A percentile compares a stretch with the other conserved stretches of the same genome.
Evolutionary conservation across 805 yeast genomes (phyloP).

Genomic region (Debaryomyces hansenii): DNA sequence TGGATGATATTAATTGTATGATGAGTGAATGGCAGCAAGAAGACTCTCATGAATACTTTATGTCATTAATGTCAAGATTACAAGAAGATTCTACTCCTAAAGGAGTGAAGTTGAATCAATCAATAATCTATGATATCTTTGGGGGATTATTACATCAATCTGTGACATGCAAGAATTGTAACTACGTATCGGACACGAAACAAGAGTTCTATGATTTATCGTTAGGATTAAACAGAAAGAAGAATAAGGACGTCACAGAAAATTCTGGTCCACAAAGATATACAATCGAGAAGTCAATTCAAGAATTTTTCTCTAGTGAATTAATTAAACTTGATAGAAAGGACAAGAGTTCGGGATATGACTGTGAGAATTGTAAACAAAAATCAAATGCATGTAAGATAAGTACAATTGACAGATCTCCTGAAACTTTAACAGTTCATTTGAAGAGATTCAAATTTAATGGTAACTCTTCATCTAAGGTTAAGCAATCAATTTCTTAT

Average conservation of each 20-base stretch:
- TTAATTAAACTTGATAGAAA: conserved; percentile 63
- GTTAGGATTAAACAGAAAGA: conserved; percentile 62
- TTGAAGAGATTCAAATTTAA: conserved; percentile 89
- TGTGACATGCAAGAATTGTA: conserved; percentile 81
- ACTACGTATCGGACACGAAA: conserved; percentile 78
- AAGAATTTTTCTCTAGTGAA: conserved; percentile 83
- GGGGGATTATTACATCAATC: conserved; percentile 87
- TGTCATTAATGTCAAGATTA: conserved; percentile 82
- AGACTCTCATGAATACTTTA: conserved; percentile 95
- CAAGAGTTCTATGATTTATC: conserved; percentile 95
- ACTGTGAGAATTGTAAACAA: conserved; percentile 82
- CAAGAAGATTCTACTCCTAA: conserved; percentile 93
- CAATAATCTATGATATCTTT: conserved; percentile 87
- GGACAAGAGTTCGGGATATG: conserved; percentile 71
- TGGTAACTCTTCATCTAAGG: conserved; percentile 76
- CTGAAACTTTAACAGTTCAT: conserved; percentile 85
- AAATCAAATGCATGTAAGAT: conserved; percentile 77
- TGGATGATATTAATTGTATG: conserved; percentile 89
- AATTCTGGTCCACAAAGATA: conserved; percentile 36
- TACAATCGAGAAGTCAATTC: conserved; percentile 71
- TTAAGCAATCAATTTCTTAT: conserved; percentile 82
- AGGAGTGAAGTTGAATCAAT: conserved; percentile 78
- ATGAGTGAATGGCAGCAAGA: conserved; percentile 98
- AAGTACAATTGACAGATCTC: conserved; percentile 73
- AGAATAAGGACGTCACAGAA: conserved; percentile 16